Evolutionary conservation across 2,329 filamentous ascomycete genomes (phyloP).

Genomic region (Malbranchea zuffiana): DNA sequence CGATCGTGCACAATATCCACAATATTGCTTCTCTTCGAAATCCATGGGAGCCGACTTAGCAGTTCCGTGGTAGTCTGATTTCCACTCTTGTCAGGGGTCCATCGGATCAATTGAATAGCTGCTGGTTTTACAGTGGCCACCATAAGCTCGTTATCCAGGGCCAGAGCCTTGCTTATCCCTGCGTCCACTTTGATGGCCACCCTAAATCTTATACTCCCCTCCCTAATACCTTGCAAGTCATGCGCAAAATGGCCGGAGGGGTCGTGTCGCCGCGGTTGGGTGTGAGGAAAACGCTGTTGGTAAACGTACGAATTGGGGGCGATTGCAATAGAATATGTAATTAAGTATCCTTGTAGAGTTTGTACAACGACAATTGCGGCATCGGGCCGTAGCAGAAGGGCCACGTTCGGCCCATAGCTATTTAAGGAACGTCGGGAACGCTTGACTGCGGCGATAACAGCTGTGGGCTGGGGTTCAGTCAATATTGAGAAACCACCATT

Average conservation of each 20-base stretch:
- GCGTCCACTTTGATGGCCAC: slow-evolving; percentile 99
- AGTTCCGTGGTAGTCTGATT: slow-evolving; percentile 86
- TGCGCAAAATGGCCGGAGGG: slow-evolving; percentile 51
- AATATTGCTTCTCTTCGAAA: slow-evolving; percentile 65
- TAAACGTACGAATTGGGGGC: slow-evolving; percentile 77
- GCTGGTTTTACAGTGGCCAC: slow-evolving; percentile 85
- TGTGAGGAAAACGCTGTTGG: slow-evolving; percentile 59
- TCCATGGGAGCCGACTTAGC: slow-evolving; percentile 73
- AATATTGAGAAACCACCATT: slow-evolving; percentile 19
- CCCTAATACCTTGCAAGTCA: slow-evolving; percentile 69
- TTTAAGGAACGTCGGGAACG: slow-evolving; percentile 69
- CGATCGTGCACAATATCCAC: slow-evolving; percentile 84
- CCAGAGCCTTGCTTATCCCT: slow-evolving; percentile 76
- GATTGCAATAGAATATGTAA: slow-evolving; percentile 84
- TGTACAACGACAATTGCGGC: slow-evolving; percentile 85
- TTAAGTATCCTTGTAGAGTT: slow-evolving; percentile 73
- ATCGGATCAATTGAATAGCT: slow-evolving; percentile 92
- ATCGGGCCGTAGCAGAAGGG: slow-evolving; percentile 79
- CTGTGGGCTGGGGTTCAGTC: slow-evolving; percentile 57
- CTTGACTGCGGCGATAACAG: slow-evolving; percentile 72
- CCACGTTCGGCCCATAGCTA: slow-evolving; percentile 74
- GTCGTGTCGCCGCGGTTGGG: slow-evolving; percentile 38
- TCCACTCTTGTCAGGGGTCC: slow-evolving; percentile 72
- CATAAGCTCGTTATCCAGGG: slow-evolving; percentile 82
- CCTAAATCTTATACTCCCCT: slow-evolving; percentile 82